These are phyloP conservation scores for Tylopilus rubrobrunneus DNA, from an alignment of 768 basidiomycete species.

Conservation along the genomic window DNA sequence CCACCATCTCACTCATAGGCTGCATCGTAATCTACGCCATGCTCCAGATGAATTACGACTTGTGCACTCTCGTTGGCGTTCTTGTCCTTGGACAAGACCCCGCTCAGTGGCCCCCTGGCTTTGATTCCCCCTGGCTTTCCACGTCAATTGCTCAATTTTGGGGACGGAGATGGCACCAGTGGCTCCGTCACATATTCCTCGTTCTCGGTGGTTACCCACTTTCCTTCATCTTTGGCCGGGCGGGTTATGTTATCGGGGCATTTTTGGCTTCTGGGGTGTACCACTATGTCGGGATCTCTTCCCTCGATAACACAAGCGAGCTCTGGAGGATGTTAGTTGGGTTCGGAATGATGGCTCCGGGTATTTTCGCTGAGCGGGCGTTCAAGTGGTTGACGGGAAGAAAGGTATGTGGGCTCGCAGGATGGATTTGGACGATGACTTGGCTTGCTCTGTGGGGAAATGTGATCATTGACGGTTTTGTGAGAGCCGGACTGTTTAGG, in stretches of 20 bases:
- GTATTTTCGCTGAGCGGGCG: background rate
- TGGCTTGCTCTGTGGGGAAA: background rate
- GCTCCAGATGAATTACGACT: background rate
- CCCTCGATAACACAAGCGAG: background rate
- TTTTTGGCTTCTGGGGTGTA: background rate
- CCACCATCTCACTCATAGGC: background rate
- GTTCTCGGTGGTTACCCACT: conserved; percentile 1
- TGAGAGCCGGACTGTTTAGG: background rate
- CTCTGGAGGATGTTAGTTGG: background rate
- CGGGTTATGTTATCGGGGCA: background rate
- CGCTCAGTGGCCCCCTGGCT: conserved; percentile 1
- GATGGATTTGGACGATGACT: background rate
- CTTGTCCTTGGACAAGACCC: background rate
- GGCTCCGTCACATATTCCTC: conserved; percentile 2
- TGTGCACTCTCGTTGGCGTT: background rate
- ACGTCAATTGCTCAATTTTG: background rate
- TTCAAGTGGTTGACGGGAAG: background rate
- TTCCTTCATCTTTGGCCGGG: background rate
- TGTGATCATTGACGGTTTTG: background rate
- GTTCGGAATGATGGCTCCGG: background rate
- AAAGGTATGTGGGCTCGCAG: background rate
- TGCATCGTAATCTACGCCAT: background rate
- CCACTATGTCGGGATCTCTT: background rate
- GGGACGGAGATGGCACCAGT: conserved; percentile 4
- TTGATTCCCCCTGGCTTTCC: background rate